Conservation (phyloP, 2,329 filamentous ascomycete genomes). For the Colletotrichum filicis region DNA sequence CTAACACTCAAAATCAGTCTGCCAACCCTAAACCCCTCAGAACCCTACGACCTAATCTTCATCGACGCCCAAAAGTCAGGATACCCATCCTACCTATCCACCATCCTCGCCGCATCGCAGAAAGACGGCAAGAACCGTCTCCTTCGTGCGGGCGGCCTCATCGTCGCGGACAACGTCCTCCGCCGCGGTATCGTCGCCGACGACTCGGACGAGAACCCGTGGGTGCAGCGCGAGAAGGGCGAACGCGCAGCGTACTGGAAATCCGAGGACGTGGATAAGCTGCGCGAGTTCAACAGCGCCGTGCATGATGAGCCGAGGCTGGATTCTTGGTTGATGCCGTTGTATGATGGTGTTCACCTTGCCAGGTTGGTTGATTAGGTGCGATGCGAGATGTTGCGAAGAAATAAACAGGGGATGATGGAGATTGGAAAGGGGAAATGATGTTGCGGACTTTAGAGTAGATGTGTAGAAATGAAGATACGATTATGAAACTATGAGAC, state of each 20-base stretch:
- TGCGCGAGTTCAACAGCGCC: slow-evolving; percentile 38
- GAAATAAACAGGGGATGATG: too few relatives aligned
- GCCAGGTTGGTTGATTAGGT: slow-evolving; percentile 49
- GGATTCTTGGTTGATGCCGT: slow-evolving; percentile 52
- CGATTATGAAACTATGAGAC: background rate
- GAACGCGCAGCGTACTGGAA: slow-evolving; percentile 35
- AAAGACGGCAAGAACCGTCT: slow-evolving; percentile 52
- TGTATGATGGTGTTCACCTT: slow-evolving; percentile 56
- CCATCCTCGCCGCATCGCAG: slow-evolving; percentile 55
- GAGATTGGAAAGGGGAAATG: background rate
- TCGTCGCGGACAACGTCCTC: slow-evolving; percentile 66
- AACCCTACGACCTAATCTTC: slow-evolving; percentile 65
- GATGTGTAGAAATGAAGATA: background rate
- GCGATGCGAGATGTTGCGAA: background rate
- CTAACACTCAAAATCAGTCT: slow-evolving; percentile 40
- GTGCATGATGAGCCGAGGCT: slow-evolving; percentile 45
- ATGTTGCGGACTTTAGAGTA: background rate
- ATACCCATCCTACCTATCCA: slow-evolving; percentile 59
- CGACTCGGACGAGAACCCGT: slow-evolving; percentile 35
- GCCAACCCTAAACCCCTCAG: slow-evolving; percentile 44
- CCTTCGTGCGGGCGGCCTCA: slow-evolving; percentile 59
- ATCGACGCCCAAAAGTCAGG: slow-evolving; percentile 64
- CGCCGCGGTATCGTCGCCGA: slow-evolving; percentile 59
- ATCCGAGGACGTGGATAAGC: slow-evolving; percentile 34
- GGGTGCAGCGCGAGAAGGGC: slow-evolving; percentile 26